phyloP scores from a whole-genome alignment of 805 yeast species.

The Candida insectorum region DNA sequence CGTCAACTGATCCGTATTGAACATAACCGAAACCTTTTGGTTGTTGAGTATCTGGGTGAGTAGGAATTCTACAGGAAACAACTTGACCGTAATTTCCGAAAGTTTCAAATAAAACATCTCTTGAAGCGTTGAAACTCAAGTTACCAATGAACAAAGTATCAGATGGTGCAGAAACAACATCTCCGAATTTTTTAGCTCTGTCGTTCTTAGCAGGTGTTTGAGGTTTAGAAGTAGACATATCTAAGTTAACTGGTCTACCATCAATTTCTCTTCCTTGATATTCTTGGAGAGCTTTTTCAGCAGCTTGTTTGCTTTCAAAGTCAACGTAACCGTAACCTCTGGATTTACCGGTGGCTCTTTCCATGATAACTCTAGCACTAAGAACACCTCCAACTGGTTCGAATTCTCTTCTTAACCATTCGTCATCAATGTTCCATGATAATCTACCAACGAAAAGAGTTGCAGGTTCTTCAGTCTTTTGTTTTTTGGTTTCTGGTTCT shows the following conservation, averaged over 20 bases:
- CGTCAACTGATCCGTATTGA: constrained; percentile 82
- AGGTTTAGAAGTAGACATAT: constrained; percentile 84
- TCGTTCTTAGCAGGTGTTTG: constrained; percentile 54
- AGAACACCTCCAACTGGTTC: constrained; percentile 77
- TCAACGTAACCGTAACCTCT: constrained; percentile 98
- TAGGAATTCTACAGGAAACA: constrained; percentile 89
- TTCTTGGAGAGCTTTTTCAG: constrained; percentile 81
- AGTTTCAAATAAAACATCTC: constrained; percentile 69
- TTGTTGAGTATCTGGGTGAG: constrained; percentile 98
- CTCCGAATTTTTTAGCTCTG: constrained; percentile 90
- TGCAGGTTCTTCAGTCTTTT: constrained; percentile 65
- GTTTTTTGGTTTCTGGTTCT: constrained; percentile 48
- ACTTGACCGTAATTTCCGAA: constrained; percentile 81
- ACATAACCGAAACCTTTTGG: constrained; percentile 99
- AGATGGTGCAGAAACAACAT: constrained; percentile 85
- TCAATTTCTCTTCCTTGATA: constrained; percentile 93
- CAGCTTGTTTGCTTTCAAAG: constrained; percentile 70
- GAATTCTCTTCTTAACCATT: constrained; percentile 86
- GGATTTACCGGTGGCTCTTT: constrained; percentile 87
- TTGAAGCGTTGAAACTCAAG: constrained; percentile 84
- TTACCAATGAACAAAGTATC: constrained; percentile 96
- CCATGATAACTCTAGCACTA: constrained; percentile 89
- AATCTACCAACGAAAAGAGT: constrained; percentile 95
- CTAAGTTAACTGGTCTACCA: constrained; percentile 94
- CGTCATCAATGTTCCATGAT: constrained; percentile 96